phyloP scores from a whole-genome alignment of 176 grass and related monocot species.

The Eleusine coracana region DNA sequence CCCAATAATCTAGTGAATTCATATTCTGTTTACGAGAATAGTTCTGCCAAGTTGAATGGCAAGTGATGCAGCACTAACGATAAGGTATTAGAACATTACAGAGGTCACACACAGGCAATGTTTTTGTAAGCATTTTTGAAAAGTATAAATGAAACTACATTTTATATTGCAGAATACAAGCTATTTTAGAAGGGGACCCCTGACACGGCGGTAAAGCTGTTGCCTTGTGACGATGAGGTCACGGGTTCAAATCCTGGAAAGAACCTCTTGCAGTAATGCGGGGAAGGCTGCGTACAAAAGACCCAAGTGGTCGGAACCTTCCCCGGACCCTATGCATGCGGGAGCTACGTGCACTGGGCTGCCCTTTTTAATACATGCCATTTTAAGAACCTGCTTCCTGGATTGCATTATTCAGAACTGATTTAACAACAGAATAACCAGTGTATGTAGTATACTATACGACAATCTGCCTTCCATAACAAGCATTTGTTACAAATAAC shows the following conservation, averaged over 20 bases:
- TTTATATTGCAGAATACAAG: background rate
- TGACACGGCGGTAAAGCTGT: too few species aligned
- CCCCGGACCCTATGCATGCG: too few species aligned
- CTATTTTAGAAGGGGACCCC: too few species aligned
- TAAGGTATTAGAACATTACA: constrained; percentile 16
- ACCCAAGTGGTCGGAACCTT: too few species aligned
- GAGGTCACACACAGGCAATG: background rate
- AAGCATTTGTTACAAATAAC: background rate
- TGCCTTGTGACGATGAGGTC: too few species aligned
- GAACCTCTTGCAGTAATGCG: too few species aligned
- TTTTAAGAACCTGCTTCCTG: background rate
- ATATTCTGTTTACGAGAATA: background rate
- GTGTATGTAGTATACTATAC: background rate
- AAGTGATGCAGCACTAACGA: background rate
- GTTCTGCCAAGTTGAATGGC: background rate
- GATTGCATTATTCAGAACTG: constrained; percentile 24
- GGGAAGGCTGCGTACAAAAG: too few species aligned
- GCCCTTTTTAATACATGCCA: background rate
- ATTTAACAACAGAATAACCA: background rate
- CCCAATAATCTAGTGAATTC: background rate
- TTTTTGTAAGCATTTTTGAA: background rate
- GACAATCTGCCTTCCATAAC: background rate
- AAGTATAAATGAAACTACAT: constrained; percentile 2
- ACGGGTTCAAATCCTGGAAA: too few species aligned
- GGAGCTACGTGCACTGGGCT: too few species aligned